phyloP scores from a whole-genome alignment of 2,329 filamentous ascomycete species.

The Chaetomiaceae sp. region DNA sequence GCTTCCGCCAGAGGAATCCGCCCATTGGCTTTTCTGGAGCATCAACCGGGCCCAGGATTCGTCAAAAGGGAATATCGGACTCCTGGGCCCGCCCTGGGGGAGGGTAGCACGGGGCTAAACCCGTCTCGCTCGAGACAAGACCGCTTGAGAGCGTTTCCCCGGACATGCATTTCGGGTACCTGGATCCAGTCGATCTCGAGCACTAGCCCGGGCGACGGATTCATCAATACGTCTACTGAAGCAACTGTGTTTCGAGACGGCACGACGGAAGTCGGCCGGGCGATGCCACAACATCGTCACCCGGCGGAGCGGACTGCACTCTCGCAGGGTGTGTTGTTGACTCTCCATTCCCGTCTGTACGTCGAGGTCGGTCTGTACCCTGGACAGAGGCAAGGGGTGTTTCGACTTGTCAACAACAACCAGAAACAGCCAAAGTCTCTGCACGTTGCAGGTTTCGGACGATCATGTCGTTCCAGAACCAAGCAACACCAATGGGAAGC shows the following conservation, averaged over 20 bases:
- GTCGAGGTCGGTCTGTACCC: too few species aligned
- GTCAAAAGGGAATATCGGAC: background rate
- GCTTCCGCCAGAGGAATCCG: background rate
- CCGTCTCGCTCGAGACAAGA: background rate
- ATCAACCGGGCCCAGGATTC: background rate
- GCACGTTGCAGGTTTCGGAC: background rate
- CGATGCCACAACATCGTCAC: background rate
- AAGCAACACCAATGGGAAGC: background rate
- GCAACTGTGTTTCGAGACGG: background rate
- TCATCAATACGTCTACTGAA: background rate
- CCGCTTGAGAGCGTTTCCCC: background rate
- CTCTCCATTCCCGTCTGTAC: background rate
- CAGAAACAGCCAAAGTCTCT: slow-evolving; percentile 5
- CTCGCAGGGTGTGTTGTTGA: too few species aligned
- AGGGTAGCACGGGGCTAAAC: background rate
- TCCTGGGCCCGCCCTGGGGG: slow-evolving; percentile 8
- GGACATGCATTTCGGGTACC: slow-evolving; percentile 7
- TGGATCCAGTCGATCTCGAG: background rate
- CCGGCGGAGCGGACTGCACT: too few species aligned
- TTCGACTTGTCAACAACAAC: too few species aligned
- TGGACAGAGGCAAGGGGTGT: too few species aligned
- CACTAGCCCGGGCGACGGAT: background rate
- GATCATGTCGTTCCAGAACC: slow-evolving; percentile 5
- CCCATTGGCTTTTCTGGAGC: background rate
- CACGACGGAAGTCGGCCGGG: background rate